Conservation (phyloP, 2,329 filamentous ascomycete genomes). For the Penicillium expansum region DNA sequence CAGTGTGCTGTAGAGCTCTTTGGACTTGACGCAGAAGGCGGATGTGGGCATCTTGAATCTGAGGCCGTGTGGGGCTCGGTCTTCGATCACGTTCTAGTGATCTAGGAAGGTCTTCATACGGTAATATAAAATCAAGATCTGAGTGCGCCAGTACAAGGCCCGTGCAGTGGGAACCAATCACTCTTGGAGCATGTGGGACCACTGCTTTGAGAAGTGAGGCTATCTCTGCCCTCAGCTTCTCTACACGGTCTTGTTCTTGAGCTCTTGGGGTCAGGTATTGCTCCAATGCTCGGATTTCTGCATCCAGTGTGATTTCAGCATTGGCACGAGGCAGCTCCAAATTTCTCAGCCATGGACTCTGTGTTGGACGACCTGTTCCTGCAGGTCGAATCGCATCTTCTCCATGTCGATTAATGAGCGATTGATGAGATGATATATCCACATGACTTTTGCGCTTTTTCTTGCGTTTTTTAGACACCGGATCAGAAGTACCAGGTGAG, state of each 20-base stretch:
- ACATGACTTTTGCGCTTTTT: conserved; percentile 1
- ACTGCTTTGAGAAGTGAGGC: conserved; percentile 27
- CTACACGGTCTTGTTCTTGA: conserved; percentile 39
- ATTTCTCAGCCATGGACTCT: conserved; percentile 35
- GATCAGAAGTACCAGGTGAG: background rate
- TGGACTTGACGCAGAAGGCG: conserved; percentile 26
- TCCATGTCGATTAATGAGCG: background rate
- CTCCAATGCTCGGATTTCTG: conserved; percentile 50
- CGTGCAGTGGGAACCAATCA: conserved; percentile 55
- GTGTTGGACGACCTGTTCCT: conserved; percentile 15
- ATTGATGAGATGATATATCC: background rate
- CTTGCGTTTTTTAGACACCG: conserved; percentile 2
- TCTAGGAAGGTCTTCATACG: conserved; percentile 27
- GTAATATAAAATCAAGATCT: conserved; percentile 52
- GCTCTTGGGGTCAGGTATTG: conserved; percentile 44
- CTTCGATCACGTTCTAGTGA: conserved; percentile 24
- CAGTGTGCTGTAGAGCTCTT: conserved; percentile 19
- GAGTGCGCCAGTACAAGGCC: conserved; percentile 54
- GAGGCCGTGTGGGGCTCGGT: conserved; percentile 36
- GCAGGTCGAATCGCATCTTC: conserved; percentile 13
- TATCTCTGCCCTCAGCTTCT: conserved; percentile 29
- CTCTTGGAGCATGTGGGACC: conserved; percentile 35
- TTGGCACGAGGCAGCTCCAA: conserved; percentile 21
- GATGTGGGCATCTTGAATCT: conserved; percentile 26
- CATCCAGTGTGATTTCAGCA: conserved; percentile 34